These are phyloP conservation scores for Avena insularis DNA, from an alignment of 176 grass and related monocot genomes.

Conservation along the genomic window DNA sequence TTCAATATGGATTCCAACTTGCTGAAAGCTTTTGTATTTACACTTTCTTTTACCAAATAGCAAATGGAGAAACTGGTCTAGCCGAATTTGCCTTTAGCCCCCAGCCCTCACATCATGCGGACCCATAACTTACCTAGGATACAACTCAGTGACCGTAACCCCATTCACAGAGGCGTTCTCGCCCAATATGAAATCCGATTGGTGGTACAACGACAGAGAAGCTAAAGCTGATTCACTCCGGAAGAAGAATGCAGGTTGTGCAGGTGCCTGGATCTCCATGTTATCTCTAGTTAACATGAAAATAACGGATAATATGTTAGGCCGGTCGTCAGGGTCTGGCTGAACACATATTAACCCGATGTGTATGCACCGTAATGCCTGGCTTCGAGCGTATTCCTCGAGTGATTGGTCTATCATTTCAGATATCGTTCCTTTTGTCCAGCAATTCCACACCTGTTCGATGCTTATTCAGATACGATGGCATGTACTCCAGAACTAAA, in stretches of 20 bases:
- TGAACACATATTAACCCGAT: conserved; percentile 57
- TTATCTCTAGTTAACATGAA: conserved; percentile 65
- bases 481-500: not conserved
- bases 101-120: not conserved
- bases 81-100: not conserved
- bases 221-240: conserved; percentile 8
- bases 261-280: conserved; percentile 47
- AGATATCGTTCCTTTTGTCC: conserved; percentile 39
- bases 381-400: conserved; percentile 1
- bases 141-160: conserved; percentile 40
- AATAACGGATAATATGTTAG: conserved; percentile 55
- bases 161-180: conserved; percentile 39
- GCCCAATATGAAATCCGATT: conserved; percentile 23
- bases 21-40: not conserved
- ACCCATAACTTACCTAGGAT: conserved; percentile 44
- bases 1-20: not conserved
- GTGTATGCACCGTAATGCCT: conserved; percentile 34
- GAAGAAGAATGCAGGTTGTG: conserved; percentile 57
- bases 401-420: conserved; percentile 42
- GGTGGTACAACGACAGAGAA: conserved; percentile 8
- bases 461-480: conserved; percentile 22
- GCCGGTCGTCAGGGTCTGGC: conserved; percentile 42
- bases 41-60: not conserved
- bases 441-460: conserved; percentile 47
- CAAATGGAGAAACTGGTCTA: not conserved